Conservation (phyloP, 169 alveolate genomes). For the Perkinsus chesapeaki region DNA sequence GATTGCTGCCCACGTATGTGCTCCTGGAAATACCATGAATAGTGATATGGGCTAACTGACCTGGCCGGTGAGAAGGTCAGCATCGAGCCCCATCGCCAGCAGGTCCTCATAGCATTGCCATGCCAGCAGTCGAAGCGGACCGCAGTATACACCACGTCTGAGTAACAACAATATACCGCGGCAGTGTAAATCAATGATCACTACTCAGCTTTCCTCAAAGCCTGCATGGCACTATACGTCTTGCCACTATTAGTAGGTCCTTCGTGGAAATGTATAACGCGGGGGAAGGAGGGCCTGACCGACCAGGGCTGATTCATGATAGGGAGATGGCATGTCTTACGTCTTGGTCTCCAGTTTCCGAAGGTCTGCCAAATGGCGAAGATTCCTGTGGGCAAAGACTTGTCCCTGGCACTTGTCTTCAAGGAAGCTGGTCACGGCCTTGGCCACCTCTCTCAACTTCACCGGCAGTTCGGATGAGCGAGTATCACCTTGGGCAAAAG, state of each 20-base stretch:
- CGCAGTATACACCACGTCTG: background rate
- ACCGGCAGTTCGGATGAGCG: background rate
- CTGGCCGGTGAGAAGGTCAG: background rate
- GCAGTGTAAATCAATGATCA: too few relatives aligned
- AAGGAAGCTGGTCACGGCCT: background rate
- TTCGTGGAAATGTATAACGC: background rate
- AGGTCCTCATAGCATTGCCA: background rate
- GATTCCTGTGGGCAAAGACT: background rate
- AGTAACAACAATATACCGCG: background rate
- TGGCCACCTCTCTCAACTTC: background rate
- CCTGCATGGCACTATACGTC: background rate
- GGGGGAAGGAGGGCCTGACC: background rate
- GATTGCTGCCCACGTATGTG: background rate
- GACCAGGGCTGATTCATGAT: background rate
- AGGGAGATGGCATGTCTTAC: background rate
- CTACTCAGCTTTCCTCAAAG: background rate
- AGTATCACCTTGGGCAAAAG: background rate
- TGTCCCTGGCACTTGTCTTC: background rate
- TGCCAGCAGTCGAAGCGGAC: background rate
- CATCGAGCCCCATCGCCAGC: background rate
- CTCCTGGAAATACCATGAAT: background rate
- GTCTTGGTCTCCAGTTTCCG: background rate
- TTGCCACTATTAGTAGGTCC: slow-evolving; percentile 11
- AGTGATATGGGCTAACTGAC: background rate
- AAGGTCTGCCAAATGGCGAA: background rate